Evolutionary conservation across 208 protist genomes (phyloP).

Genomic region (Spongospora subterranea): DNA sequence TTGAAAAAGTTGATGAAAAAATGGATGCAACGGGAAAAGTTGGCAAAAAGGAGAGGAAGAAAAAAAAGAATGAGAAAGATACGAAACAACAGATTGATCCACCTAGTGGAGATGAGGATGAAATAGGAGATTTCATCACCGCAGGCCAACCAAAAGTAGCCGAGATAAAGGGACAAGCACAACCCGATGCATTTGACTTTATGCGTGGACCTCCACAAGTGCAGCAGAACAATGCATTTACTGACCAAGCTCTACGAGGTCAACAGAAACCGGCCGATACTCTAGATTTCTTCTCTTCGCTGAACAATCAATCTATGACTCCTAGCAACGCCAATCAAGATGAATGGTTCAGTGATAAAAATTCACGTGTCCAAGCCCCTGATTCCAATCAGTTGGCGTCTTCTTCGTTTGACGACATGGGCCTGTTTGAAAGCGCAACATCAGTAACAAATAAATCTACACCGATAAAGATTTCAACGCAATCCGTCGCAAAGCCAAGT

Average conservation of each 20-base stretch:
- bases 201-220: neutral
- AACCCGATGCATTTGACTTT: neutral
- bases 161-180: neutral
- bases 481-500: neutral
- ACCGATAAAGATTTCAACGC: neutral
- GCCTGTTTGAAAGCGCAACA: neutral
- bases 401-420: neutral
- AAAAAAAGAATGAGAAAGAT: constrained; percentile 28
- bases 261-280: neutral
- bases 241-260: neutral
- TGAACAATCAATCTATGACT: constrained; percentile 14
- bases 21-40: neutral
- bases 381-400: neutral
- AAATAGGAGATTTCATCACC: constrained; percentile 24
- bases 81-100: neutral
- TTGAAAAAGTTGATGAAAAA: neutral
- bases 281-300: constrained; percentile 32
- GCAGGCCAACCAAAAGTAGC: neutral
- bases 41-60: constrained; percentile 49
- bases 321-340: neutral
- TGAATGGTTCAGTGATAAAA: constrained; percentile 16
- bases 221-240: neutral
- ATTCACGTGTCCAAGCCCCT: too few relatives aligned
- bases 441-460: neutral
- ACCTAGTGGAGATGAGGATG: constrained; percentile 15